Conservation (phyloP, 352 stramenopile species). For the Peronospora belbahrii region DNA sequence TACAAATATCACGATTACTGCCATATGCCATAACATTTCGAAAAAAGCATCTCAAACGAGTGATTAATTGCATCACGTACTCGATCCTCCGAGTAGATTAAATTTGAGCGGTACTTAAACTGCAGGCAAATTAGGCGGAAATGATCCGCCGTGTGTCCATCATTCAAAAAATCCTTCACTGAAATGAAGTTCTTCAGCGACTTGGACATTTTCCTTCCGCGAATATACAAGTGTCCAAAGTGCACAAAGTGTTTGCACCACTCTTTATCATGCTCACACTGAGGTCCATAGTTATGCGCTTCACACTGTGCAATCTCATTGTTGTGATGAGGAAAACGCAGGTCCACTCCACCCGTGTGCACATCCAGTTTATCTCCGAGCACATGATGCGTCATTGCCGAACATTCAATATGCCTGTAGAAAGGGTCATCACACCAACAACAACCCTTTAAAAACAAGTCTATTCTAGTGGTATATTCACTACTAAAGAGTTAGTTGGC, state of each 20-base stretch:
- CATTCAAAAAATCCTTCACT: conserved; percentile 82
- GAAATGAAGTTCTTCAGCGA: conserved; percentile 98
- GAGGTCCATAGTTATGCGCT: conserved; percentile 37
- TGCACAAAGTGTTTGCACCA: conserved; percentile 97
- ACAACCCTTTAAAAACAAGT: too few species aligned
- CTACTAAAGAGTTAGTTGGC: too few species aligned
- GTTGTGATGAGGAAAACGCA: conserved; percentile 87
- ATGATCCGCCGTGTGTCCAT: conserved; percentile 63
- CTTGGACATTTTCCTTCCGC: conserved; percentile 98
- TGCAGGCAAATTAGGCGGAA: conserved; percentile 88
- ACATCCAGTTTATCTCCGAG: conserved; percentile 92
- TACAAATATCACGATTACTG: conserved; percentile 11
- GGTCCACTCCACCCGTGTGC: conserved; percentile 92
- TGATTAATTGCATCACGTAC: conserved; percentile 48
- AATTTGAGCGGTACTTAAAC: conserved; percentile 78
- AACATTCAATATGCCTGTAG: conserved; percentile 98
- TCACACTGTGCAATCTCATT: conserved; percentile 87
- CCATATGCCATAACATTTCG: conserved; percentile 41
- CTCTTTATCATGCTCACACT: conserved; percentile 23
- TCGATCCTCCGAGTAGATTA: conserved; percentile 74
- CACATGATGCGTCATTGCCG: conserved; percentile 92
- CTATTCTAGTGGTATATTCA: too few species aligned
- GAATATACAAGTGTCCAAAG: conserved; percentile 95
- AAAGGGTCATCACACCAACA: too few species aligned
- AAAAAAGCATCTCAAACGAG: conserved; percentile 64